Conservation (phyloP, 2,329 filamentous ascomycete genomes). For the Proliferodiscus dingleyae region DNA sequence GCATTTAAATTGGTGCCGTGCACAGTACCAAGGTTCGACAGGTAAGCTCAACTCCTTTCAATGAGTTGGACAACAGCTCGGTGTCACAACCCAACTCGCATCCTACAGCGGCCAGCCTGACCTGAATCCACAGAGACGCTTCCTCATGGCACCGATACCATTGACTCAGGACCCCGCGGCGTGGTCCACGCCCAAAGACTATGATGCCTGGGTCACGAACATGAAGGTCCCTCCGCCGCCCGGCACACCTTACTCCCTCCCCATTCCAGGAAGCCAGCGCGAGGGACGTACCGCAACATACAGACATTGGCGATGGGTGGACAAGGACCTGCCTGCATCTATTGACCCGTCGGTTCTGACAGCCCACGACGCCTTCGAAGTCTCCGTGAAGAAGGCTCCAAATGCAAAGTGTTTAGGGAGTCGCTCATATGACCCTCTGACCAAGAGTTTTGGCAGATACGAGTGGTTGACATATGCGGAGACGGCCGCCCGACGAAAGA, state of each 20-base stretch:
- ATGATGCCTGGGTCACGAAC: conserved; percentile 20
- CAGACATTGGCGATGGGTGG: conserved; percentile 72
- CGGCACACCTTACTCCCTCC: conserved; percentile 63
- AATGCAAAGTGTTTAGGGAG: conserved; percentile 72
- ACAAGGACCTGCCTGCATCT: conserved; percentile 66
- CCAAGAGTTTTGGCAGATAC: conserved; percentile 69
- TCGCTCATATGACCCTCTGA: conserved; percentile 71
- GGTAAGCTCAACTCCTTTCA: background rate
- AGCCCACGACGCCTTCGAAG: conserved; percentile 76
- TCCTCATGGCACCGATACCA: background rate
- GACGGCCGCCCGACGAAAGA: conserved; percentile 71
- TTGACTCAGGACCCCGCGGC: conserved; percentile 20
- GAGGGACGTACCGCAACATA: conserved; percentile 74
- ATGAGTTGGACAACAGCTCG: no score
- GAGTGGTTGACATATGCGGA: conserved; percentile 80
- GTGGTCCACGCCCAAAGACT: conserved; percentile 20
- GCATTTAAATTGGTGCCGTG: no score
- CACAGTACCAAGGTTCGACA: no score
- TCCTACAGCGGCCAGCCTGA: no score
- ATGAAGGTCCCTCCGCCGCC: conserved; percentile 27
- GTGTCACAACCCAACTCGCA: no score
- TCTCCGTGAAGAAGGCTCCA: conserved; percentile 55
- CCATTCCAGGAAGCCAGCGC: conserved; percentile 68
- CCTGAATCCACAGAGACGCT: background rate
- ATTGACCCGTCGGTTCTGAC: conserved; percentile 68